Evolutionary conservation across 805 yeast species (phyloP), one percentile per base, ranked within the genome.

Genomic region (Grigorovia jiainica): DNA sequence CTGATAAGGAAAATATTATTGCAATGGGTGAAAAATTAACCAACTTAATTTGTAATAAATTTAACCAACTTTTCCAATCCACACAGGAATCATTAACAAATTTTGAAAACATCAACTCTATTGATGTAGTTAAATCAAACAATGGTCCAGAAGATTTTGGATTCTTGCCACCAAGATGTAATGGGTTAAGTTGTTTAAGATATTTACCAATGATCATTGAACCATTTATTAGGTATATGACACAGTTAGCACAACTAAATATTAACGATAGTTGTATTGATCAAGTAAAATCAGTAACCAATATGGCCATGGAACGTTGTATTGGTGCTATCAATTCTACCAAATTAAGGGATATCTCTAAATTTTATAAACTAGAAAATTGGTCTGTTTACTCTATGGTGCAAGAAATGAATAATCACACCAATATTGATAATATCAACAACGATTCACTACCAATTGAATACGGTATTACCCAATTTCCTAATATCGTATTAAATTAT

Each of bases 101-200:
- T 9, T 7, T 24, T 36, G 9, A 24, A 24, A 27, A 27, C n/a
- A 27, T 27, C 3, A 27, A 8, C 15, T n/a, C 3, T 13, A 27
- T 6, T 27, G 31, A 5, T 27, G 30, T 36, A 15, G 39, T 23
- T 16, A 48, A 46, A 30, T 60, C 51, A 10, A 49, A 58, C 9
- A 67, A 66, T 5, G 35, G 52, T 1, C 55, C 66, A 1, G 36
- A 48, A 6, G 60, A 61, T 29, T 75, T 66, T 55, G 79, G 80
- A 1, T 79, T 78, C 51, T 54, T 80, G 18, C 89, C 90, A 3
- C 79, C 81, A 1, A 66, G 67, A 41, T 68, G 87, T 1, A 83
- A 81, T 52, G 73, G 82, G 7, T 62, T 83, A 19, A 70, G 84
- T 36, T 68, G 82, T 2, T 57, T 78, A 29, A 67, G 72, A 47